Conservation (phyloP, 2,329 filamentous ascomycete genomes). For the Conoideocrella luteorostrata region DNA sequence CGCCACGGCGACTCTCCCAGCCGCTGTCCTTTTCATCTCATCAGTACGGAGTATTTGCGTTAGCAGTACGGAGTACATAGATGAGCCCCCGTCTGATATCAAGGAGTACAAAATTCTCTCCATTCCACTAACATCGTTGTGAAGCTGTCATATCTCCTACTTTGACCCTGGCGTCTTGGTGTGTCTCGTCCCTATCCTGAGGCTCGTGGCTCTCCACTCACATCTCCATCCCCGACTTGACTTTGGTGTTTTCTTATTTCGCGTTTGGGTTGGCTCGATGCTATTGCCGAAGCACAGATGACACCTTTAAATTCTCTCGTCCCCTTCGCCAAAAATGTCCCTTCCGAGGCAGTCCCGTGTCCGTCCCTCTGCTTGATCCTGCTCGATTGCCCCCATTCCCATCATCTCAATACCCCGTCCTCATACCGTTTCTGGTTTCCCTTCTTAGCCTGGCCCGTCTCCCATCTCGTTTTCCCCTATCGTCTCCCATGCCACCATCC, state of each 20-base stretch:
- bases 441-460: neutral
- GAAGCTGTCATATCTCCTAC: too few relatives aligned
- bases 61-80: too few relatives aligned
- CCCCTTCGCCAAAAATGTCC: neutral
- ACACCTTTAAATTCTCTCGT: constrained; percentile 1
- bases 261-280: neutral
- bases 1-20: too few relatives aligned
- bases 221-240: constrained; percentile 1
- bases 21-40: too few relatives aligned
- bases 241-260: constrained; percentile 6
- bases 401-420: neutral
- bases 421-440: neutral
- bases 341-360: constrained; percentile 2
- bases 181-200: neutral
- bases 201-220: neutral
- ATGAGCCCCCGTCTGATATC: too few relatives aligned
- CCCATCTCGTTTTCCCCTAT: neutral
- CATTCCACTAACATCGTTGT: too few relatives aligned
- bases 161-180: too few relatives aligned
- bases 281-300: constrained; percentile 1
- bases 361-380: neutral
- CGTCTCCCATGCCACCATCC: constrained; percentile 1
- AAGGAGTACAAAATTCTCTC: too few relatives aligned
- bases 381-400: constrained; percentile 5
- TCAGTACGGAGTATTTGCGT: too few relatives aligned